These are phyloP conservation scores for Eremothecium gossypii DNA, from an alignment of 1,139 yeast species.

Conservation along the genomic window DNA sequence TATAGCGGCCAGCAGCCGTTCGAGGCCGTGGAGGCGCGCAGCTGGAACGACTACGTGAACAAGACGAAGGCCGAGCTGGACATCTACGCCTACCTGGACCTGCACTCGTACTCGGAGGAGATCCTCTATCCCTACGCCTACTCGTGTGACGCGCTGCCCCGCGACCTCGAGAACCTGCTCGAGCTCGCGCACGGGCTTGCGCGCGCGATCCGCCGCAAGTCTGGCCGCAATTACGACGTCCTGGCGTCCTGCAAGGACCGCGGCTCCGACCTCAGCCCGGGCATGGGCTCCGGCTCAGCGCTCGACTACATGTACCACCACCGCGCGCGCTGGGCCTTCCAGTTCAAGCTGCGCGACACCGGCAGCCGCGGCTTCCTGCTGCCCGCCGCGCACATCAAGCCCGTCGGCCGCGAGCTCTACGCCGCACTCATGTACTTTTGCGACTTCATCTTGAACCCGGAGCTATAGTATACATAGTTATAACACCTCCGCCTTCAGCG, in stretches of 20 bases:
- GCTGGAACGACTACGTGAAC: conserved; percentile 58
- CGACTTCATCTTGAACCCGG: conserved; percentile 46
- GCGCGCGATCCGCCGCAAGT: conserved; percentile 54
- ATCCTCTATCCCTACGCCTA: conserved; percentile 76
- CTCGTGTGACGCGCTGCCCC: conserved; percentile 61
- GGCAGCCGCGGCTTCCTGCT: conserved; percentile 78
- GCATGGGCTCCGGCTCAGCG: conserved; percentile 71
- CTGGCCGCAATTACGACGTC: conserved; percentile 59
- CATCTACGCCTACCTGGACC: conserved; percentile 67
- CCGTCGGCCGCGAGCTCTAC: conserved; percentile 70
- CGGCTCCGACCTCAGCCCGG: conserved; percentile 58
- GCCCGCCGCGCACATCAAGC: conserved; percentile 60
- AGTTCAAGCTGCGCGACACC: conserved; percentile 69
- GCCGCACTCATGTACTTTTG: conserved; percentile 65
- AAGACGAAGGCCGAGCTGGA: conserved; percentile 49
- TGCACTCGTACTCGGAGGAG: conserved; percentile 81
- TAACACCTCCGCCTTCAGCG: conserved; percentile 4
- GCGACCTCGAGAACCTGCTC: conserved; percentile 71
- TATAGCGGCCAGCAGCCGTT: conserved; percentile 71
- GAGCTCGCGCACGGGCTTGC: conserved; percentile 77
- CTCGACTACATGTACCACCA: conserved; percentile 79
- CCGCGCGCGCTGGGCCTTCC: conserved; percentile 78
- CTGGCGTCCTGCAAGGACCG: conserved; percentile 73
- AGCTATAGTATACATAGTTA: conserved; percentile 12
- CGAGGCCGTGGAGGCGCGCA: conserved; percentile 64